These are phyloP conservation scores for Neurospora africana DNA, from an alignment of 495 filamentous ascomycete genomes.

Conservation along the genomic window DNA sequence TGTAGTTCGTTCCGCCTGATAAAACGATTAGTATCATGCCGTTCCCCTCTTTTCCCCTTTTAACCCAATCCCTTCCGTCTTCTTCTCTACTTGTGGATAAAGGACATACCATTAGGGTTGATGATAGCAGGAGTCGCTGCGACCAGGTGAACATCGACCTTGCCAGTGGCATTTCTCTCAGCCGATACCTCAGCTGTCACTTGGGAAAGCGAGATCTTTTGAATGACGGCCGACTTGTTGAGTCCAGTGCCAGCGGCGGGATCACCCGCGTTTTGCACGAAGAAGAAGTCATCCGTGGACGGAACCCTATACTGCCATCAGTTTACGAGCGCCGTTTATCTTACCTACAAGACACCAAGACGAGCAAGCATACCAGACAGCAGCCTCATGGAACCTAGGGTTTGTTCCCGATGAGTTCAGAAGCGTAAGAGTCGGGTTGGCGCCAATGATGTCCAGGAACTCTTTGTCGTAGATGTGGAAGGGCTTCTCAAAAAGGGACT, in stretches of 20 bases:
- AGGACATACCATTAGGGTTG: slow-evolving; percentile 39
- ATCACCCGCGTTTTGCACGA: slow-evolving; percentile 41
- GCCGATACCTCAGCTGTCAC: slow-evolving; percentile 27
- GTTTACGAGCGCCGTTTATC: background rate
- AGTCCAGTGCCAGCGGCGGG: slow-evolving; percentile 37
- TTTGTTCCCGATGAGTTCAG: slow-evolving; percentile 28
- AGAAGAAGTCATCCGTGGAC: slow-evolving; percentile 41
- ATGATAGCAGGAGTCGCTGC: slow-evolving; percentile 27
- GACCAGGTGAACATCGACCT: slow-evolving; percentile 29
- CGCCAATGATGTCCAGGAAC: slow-evolving; percentile 32
- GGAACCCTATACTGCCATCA: slow-evolving; percentile 18
- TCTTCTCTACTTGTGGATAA: background rate
- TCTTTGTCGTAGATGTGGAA: slow-evolving; percentile 38
- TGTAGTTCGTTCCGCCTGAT: slow-evolving; percentile 39
- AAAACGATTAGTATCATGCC: background rate
- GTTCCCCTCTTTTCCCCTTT: background rate
- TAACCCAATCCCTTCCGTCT: background rate
- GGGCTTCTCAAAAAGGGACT: slow-evolving; percentile 24
- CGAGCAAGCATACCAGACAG: slow-evolving; percentile 36
- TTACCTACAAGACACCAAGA: no score
- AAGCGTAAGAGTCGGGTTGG: slow-evolving; percentile 34
- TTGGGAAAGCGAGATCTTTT: slow-evolving; percentile 37
- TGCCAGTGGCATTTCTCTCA: slow-evolving; percentile 30
- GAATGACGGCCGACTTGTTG: slow-evolving; percentile 39
- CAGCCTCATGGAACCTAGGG: slow-evolving; percentile 42